Evolutionary conservation across 768 basidiomycete genomes (phyloP).

Genomic region (Leccinum subgranulosum): DNA sequence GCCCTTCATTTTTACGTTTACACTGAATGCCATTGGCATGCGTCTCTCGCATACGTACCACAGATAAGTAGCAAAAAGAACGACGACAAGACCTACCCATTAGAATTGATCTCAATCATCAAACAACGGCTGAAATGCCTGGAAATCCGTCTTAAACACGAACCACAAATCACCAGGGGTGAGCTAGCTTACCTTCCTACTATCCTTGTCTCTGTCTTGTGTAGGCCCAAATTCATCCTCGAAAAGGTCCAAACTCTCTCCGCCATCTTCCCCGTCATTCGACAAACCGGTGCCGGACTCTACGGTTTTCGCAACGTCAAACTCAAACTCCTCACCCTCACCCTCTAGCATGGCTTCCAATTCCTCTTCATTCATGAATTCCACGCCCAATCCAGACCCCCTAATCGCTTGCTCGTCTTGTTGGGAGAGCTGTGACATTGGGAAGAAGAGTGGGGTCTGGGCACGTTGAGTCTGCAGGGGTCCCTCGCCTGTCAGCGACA

Average conservation of each 20-base stretch:
- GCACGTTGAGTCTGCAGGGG: slow-evolving; percentile 7
- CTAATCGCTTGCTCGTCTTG: slow-evolving; percentile 51
- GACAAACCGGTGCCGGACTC: neutral
- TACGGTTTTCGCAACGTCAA: slow-evolving; percentile 13
- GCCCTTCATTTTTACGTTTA: too few relatives aligned
- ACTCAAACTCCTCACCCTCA: slow-evolving; percentile 33
- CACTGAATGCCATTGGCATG: too few relatives aligned
- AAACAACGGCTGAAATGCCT: slow-evolving; percentile 33
- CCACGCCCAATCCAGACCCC: slow-evolving; percentile 63
- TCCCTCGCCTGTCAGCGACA: neutral
- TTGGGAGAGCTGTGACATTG: slow-evolving; percentile 58
- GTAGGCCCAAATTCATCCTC: slow-evolving; percentile 35
- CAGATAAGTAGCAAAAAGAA: neutral
- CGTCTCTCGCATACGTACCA: neutral
- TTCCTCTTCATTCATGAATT: slow-evolving; percentile 62
- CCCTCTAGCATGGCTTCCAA: slow-evolving; percentile 44
- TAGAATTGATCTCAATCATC: slow-evolving; percentile 23
- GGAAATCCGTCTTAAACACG: neutral
- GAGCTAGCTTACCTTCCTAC: slow-evolving; percentile 22
- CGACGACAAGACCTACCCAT: neutral
- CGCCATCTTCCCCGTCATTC: slow-evolving; percentile 7
- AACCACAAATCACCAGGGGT: neutral
- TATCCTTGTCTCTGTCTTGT: slow-evolving; percentile 23
- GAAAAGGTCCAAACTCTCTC: slow-evolving; percentile 29
- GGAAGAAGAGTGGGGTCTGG: slow-evolving; percentile 40